Conservation (phyloP, 441 rosid species). For the Isatis lusitanica region DNA sequence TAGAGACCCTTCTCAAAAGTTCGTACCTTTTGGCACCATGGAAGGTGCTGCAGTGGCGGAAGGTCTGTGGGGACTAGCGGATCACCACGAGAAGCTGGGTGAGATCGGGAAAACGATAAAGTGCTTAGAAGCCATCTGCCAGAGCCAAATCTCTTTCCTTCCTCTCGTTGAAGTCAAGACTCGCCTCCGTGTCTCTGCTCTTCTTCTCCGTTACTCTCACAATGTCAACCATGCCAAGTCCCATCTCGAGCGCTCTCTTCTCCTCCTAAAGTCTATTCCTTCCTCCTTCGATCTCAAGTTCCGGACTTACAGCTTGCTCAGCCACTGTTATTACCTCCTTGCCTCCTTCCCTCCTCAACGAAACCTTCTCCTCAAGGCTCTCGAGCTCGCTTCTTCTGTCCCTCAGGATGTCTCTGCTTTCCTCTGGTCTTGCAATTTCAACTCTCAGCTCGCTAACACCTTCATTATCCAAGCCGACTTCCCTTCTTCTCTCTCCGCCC, state of each 20-base stretch:
- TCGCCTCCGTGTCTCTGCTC: slow-evolving; percentile 76
- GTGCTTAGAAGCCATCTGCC: slow-evolving; percentile 91
- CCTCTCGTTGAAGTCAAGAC: slow-evolving; percentile 88
- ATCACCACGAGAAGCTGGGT: slow-evolving; percentile 67
- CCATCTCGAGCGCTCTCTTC: slow-evolving; percentile 81
- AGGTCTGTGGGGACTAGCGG: slow-evolving; percentile 93
- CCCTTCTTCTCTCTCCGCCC: slow-evolving; percentile 59
- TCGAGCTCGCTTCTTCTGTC: slow-evolving; percentile 60
- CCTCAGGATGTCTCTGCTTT: slow-evolving; percentile 52
- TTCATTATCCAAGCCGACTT: slow-evolving; percentile 82
- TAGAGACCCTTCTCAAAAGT: too few species aligned
- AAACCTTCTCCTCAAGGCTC: slow-evolving; percentile 71
- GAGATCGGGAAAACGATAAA: slow-evolving; percentile 78
- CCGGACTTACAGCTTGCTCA: slow-evolving; percentile 74
- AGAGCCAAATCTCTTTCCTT: slow-evolving; percentile 63
- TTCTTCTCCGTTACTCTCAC: slow-evolving; percentile 78
- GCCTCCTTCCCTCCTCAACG: slow-evolving; percentile 83
- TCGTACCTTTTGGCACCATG: slow-evolving; percentile 35
- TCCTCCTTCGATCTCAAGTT: slow-evolving; percentile 88
- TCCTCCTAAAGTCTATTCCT: slow-evolving; percentile 81
- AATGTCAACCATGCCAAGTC: slow-evolving; percentile 82
- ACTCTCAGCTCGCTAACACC: slow-evolving; percentile 87
- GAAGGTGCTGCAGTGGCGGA: slow-evolving; percentile 83
- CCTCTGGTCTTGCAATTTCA: slow-evolving; percentile 95
- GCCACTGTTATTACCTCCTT: slow-evolving; percentile 88